These are phyloP conservation scores for Graphilbum sp. DNA, from an alignment of 2,329 filamentous ascomycete genomes.

Conservation along the genomic window DNA sequence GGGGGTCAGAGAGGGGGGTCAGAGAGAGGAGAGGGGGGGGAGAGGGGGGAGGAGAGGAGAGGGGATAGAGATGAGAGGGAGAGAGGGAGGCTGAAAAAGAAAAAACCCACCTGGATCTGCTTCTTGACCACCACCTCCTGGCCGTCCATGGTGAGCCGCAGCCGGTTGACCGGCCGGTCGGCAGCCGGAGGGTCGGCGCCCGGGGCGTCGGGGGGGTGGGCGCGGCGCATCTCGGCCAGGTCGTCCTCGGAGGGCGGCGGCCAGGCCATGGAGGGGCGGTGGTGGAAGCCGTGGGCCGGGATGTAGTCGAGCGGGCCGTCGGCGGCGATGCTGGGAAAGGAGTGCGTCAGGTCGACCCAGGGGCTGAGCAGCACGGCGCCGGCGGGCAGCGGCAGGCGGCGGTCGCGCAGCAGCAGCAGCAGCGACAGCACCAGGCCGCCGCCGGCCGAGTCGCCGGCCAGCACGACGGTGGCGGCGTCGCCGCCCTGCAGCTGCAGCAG, in stretches of 20 bases:
- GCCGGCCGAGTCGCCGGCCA: conserved; percentile 87
- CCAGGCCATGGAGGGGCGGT: conserved; percentile 82
- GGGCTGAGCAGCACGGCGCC: conserved; percentile 84
- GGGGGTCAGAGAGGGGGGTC: no score
- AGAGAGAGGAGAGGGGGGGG: no score
- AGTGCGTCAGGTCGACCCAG: conserved; percentile 92
- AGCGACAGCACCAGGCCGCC: conserved; percentile 77
- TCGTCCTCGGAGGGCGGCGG: conserved; percentile 77
- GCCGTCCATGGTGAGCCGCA: conserved; percentile 26
- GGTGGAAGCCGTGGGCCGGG: conserved; percentile 71
- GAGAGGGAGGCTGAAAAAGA: no score
- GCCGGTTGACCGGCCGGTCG: conserved; percentile 9
- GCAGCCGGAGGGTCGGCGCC: neutral
- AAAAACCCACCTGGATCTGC: conserved; percentile 58
- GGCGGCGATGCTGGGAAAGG: conserved; percentile 73
- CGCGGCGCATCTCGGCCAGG: conserved; percentile 27
- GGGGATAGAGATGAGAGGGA: no score
- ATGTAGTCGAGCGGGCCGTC: conserved; percentile 74
- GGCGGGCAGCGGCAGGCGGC: conserved; percentile 68
- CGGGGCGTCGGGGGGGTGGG: no score
- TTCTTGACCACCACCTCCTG: conserved; percentile 62
- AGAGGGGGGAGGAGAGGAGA: no score
- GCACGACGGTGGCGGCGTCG: conserved; percentile 63
- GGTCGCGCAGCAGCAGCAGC: conserved; percentile 67
- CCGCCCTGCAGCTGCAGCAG: conserved; percentile 49